Evolutionary conservation across 2,329 filamentous ascomycete species (phyloP).

Genomic region (Botrytis porri): DNA sequence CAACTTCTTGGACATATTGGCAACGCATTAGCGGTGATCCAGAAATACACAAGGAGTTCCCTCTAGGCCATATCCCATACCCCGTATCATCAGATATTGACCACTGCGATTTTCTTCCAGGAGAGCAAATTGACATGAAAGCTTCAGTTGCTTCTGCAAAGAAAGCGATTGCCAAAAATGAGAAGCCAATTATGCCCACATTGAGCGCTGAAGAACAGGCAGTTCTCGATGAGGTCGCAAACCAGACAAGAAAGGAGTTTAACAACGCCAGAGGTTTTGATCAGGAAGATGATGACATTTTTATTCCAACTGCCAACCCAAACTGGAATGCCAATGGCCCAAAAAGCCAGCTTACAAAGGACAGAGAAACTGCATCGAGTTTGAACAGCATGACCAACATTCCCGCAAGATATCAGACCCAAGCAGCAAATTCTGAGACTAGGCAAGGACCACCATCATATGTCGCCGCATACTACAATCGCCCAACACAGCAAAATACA

Average conservation of each 20-base stretch:
- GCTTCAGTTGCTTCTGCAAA: not conserved
- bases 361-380: not conserved
- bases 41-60: slow-evolving; percentile 10
- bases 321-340: not conserved
- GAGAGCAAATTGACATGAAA: slow-evolving; percentile 4
- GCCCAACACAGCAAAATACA: slow-evolving; percentile 2
- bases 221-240: not conserved
- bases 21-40: slow-evolving; percentile 21
- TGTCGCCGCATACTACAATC: slow-evolving; percentile 8
- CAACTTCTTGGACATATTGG: slow-evolving; percentile 18
- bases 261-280: slow-evolving; percentile 5
- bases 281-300: slow-evolving; percentile 12
- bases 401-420: not conserved
- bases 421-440: not conserved
- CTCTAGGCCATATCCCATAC: slow-evolving; percentile 20
- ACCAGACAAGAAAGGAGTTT: slow-evolving; percentile 4
- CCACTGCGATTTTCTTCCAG: slow-evolving; percentile 14
- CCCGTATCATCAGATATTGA: slow-evolving; percentile 3
- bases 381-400: not conserved
- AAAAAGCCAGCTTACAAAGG: slow-evolving; percentile 4
- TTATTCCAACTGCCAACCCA: not conserved
- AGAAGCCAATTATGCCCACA: slow-evolving; percentile 3
- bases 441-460: not conserved
- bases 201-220: slow-evolving; percentile 6
- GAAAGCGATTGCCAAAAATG: not conserved